Conservation (phyloP, 257 asterid species). For the Orobanche coerulescens region DNA sequence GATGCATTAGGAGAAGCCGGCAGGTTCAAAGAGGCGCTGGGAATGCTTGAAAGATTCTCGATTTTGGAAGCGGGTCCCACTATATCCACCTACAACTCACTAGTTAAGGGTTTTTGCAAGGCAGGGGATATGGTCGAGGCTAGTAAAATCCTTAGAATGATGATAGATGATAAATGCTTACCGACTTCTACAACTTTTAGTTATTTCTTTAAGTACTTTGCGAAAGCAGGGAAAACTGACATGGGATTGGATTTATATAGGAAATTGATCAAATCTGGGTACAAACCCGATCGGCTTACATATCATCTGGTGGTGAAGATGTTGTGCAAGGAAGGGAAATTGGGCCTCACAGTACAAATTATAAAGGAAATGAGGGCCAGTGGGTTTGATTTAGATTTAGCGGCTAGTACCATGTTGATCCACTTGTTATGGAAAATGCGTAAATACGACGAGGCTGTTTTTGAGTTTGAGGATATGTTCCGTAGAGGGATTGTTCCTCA, state of each 20-base stretch:
- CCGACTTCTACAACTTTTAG: slow-evolving; percentile 63
- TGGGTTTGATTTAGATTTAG: slow-evolving; percentile 80
- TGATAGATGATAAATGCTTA: slow-evolving; percentile 47
- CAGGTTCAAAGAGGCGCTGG: slow-evolving; percentile 67
- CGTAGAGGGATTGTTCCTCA: slow-evolving; percentile 86
- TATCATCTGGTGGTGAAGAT: slow-evolving; percentile 73
- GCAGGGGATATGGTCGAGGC: slow-evolving; percentile 74
- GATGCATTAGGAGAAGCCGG: slow-evolving; percentile 90
- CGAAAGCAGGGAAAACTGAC: slow-evolving; percentile 50
- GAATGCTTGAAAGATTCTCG: slow-evolving; percentile 59
- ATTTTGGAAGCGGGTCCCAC: slow-evolving; percentile 71
- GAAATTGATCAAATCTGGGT: slow-evolving; percentile 52
- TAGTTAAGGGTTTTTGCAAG: slow-evolving; percentile 82
- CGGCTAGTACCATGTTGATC: slow-evolving; percentile 69
- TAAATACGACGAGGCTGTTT: slow-evolving; percentile 49
- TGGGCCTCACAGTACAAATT: slow-evolving; percentile 36
- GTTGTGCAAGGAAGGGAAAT: slow-evolving; percentile 53
- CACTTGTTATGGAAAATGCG: slow-evolving; percentile 48
- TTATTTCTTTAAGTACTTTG: slow-evolving; percentile 63
- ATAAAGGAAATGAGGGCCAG: slow-evolving; percentile 59
- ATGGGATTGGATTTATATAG: slow-evolving; percentile 66
- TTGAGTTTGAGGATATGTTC: slow-evolving; percentile 64
- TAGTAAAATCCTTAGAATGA: slow-evolving; percentile 53
- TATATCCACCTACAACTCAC: slow-evolving; percentile 66
- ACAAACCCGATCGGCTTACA: slow-evolving; percentile 52